A percentile compares a stretch with the other conserved stretches of the same genome.
Evolutionary conservation across 441 rosid species (phyloP).

Genomic region (Populus hybrid): DNA sequence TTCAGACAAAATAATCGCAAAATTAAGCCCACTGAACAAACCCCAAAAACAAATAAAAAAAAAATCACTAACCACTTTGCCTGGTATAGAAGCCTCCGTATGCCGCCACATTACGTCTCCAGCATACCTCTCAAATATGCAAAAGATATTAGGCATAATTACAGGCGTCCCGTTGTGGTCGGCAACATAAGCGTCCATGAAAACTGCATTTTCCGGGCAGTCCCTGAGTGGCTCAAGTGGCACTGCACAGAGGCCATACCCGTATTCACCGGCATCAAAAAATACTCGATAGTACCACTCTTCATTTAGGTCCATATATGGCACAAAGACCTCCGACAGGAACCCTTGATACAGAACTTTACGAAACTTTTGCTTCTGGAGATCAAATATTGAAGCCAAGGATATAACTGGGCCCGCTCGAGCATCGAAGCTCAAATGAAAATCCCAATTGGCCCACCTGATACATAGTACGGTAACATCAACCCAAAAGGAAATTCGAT

Average conservation of each 20-base stretch:
- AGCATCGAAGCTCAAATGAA: slow-evolving; percentile 46
- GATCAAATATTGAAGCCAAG: slow-evolving; percentile 42
- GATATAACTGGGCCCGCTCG: slow-evolving; percentile 47
- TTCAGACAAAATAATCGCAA: background rate
- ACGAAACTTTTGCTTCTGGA: slow-evolving; percentile 24
- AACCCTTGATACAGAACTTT: slow-evolving; percentile 43
- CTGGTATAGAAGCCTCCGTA: slow-evolving; percentile 39
- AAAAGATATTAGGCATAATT: slow-evolving; percentile 30
- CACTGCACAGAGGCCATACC: slow-evolving; percentile 38
- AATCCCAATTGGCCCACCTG: slow-evolving; percentile 63
- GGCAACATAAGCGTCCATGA: slow-evolving; percentile 34
- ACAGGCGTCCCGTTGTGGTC: slow-evolving; percentile 38
- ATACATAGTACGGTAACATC: slow-evolving; percentile 15
- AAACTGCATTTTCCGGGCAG: slow-evolving; percentile 50
- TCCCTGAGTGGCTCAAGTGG: slow-evolving; percentile 22
- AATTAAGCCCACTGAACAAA: background rate
- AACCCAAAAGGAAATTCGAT: background rate
- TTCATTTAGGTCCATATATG: slow-evolving; percentile 52
- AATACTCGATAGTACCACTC: slow-evolving; percentile 46
- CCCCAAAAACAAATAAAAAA: background rate
- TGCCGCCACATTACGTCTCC: slow-evolving; percentile 66
- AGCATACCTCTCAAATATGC: slow-evolving; percentile 52
- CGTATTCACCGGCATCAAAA: slow-evolving; percentile 47
- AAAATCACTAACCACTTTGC: slow-evolving; percentile 20
- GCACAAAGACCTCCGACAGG: slow-evolving; percentile 48